phyloP scores from a whole-genome alignment of 768 basidiomycete genomes.

The Lyophyllum semitale region DNA sequence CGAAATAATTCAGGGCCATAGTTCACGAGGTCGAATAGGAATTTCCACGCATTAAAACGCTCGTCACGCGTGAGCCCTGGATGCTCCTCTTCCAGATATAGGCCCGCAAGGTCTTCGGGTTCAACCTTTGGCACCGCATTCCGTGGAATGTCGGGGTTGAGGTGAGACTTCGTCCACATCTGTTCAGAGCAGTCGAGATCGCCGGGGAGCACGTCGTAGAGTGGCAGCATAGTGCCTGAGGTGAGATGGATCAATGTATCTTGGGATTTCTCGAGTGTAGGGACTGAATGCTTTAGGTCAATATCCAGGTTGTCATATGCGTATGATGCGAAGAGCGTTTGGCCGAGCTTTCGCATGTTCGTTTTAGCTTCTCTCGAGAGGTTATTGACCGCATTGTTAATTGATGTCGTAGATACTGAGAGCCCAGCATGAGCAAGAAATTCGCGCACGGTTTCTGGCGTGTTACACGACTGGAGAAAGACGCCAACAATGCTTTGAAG shows the following conservation, averaged over 20 bases:
- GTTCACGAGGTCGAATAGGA: constrained; percentile 3
- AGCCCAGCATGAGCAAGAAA: constrained; percentile 29
- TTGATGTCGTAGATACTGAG: constrained; percentile 23
- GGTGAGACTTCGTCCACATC: constrained; percentile 28
- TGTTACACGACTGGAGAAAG: constrained; percentile 28
- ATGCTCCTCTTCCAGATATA: not conserved
- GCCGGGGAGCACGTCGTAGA: constrained; percentile 20
- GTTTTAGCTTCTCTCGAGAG: constrained; percentile 22
- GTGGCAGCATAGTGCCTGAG: constrained; percentile 28
- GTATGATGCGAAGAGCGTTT: constrained; percentile 24
- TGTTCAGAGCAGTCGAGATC: constrained; percentile 32
- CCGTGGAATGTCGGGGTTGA: constrained; percentile 18
- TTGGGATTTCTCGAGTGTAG: constrained; percentile 25
- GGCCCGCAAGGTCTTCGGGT: not conserved
- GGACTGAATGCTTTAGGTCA: no score
- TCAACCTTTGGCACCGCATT: not conserved
- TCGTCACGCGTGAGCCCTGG: constrained; percentile 1
- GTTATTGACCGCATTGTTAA: constrained; percentile 21
- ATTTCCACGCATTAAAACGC: constrained; percentile 25
- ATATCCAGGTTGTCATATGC: constrained; percentile 47
- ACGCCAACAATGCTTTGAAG: constrained; percentile 28
- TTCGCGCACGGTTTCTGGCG: constrained; percentile 26
- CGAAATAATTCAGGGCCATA: constrained; percentile 25
- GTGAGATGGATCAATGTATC: constrained; percentile 31
- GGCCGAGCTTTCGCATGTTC: constrained; percentile 19